Conservation (phyloP, 2,329 filamentous ascomycete genomes). For the Penicillium sp. region DNA sequence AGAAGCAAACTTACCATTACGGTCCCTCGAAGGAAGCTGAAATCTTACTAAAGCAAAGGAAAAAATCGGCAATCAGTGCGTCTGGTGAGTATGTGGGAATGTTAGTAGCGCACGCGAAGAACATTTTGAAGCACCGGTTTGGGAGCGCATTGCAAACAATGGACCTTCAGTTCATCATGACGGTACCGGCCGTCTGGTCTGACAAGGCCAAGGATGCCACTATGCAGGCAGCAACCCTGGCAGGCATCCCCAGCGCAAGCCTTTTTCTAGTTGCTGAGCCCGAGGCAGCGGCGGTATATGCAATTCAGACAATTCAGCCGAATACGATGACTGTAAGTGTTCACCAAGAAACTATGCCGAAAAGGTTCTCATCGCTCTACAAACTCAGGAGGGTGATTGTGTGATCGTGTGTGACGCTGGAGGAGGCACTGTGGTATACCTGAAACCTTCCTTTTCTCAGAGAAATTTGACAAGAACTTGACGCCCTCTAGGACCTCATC, state of each 20-base stretch:
- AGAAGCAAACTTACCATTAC: slow-evolving; percentile 12
- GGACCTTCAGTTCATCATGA: slow-evolving; percentile 32
- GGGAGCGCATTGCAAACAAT: slow-evolving; percentile 16
- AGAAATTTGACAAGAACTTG: background rate
- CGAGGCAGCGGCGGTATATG: slow-evolving; percentile 40
- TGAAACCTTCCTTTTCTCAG: background rate
- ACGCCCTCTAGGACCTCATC: slow-evolving; percentile 36
- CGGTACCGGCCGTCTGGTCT: slow-evolving; percentile 41
- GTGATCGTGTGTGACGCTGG: slow-evolving; percentile 45
- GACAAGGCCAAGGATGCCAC: slow-evolving; percentile 40
- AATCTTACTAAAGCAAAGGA: background rate
- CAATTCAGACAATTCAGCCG: slow-evolving; percentile 33
- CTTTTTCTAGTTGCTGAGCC: slow-evolving; percentile 31
- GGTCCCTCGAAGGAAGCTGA: slow-evolving; percentile 12
- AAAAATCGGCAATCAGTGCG: slow-evolving; percentile 7
- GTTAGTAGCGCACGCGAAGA: slow-evolving; percentile 10
- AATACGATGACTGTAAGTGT: slow-evolving; percentile 30
- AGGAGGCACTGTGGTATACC: slow-evolving; percentile 41
- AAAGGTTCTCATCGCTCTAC: background rate
- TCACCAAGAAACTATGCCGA: no score
- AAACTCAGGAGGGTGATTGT: slow-evolving; percentile 31
- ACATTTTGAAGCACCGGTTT: slow-evolving; percentile 17
- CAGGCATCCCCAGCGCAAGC: slow-evolving; percentile 14
- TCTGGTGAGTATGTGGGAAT: slow-evolving; percentile 17
- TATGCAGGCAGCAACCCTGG: slow-evolving; percentile 24